phyloP scores from a whole-genome alignment of 441 rosid species.

The Pelargonium hybrid region DNA sequence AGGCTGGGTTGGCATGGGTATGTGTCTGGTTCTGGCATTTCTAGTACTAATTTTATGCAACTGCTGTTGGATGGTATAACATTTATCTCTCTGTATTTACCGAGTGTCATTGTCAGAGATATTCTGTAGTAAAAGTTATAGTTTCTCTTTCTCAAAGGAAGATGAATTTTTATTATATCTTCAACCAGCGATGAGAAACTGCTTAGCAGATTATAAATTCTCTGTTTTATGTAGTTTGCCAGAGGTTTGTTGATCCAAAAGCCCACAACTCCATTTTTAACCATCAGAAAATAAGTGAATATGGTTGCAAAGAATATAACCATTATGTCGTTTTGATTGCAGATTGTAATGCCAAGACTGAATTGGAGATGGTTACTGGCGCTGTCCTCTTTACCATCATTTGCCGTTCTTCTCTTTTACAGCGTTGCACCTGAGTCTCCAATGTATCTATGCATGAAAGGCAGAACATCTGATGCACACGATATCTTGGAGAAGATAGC shows the following conservation, averaged over 20 bases:
- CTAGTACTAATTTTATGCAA: not conserved
- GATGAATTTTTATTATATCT: too few species aligned
- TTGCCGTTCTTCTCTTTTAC: slow-evolving; percentile 49
- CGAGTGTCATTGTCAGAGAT: not conserved
- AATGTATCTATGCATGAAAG: slow-evolving; percentile 53
- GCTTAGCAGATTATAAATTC: not conserved
- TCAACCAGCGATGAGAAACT: not conserved
- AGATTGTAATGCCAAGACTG: slow-evolving; percentile 63
- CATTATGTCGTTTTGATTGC: slow-evolving; percentile 19
- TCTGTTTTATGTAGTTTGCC: not conserved
- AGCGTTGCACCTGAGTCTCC: slow-evolving; percentile 58
- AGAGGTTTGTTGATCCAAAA: not conserved
- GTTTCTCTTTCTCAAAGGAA: not conserved
- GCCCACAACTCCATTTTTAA: not conserved
- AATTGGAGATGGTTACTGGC: slow-evolving; percentile 82
- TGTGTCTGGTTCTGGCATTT: slow-evolving; percentile 10
- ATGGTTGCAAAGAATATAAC: slow-evolving; percentile 4
- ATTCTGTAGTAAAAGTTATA: not conserved
- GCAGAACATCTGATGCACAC: slow-evolving; percentile 44
- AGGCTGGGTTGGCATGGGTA: slow-evolving; percentile 93
- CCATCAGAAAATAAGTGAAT: not conserved
- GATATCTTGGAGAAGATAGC: slow-evolving; percentile 51
- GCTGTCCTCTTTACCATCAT: slow-evolving; percentile 62
- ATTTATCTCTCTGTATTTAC: not conserved
- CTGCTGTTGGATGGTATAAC: not conserved